phyloP scores from a whole-genome alignment of 2,329 filamentous ascomycete genomes.

The Fonsecaea multimorphosa region DNA sequence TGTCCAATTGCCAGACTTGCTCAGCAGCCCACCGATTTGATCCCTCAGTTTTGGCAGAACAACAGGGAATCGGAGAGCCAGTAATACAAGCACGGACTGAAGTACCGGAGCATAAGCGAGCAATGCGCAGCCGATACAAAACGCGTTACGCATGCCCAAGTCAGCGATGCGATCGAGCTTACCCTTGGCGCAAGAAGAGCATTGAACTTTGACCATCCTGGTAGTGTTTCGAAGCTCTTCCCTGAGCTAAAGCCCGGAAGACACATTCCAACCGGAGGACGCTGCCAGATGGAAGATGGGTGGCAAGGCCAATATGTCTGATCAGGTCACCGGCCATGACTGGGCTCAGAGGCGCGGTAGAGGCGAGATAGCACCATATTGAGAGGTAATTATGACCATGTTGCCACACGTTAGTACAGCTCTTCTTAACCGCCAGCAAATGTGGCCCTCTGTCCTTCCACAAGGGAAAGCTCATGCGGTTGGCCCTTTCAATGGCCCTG shows the following conservation, averaged over 20 bases:
- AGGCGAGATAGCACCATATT: too few relatives aligned
- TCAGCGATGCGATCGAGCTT: neutral
- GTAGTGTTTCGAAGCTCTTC: neutral
- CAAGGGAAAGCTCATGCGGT: too few relatives aligned
- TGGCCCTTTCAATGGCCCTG: too few relatives aligned
- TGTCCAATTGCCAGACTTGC: neutral
- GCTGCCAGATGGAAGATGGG: neutral
- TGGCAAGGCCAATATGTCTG: too few relatives aligned
- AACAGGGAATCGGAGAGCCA: neutral
- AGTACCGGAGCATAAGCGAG: neutral
- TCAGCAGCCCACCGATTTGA: neutral
- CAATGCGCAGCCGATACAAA: neutral
- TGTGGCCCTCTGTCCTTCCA: too few relatives aligned
- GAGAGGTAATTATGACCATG: too few relatives aligned
- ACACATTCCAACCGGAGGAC: neutral
- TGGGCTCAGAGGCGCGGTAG: too few relatives aligned
- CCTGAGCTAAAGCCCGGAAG: neutral
- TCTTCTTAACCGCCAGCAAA: too few relatives aligned
- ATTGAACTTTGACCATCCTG: neutral
- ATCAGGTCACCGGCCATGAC: too few relatives aligned
- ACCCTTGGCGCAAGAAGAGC: neutral
- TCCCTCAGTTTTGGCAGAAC: neutral
- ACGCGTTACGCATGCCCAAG: neutral
- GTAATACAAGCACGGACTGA: neutral
- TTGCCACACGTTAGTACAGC: too few relatives aligned